These are phyloP conservation scores for Stentor coeruleus DNA, from an alignment of 73 alveolate genomes.

Conservation along the genomic window DNA sequence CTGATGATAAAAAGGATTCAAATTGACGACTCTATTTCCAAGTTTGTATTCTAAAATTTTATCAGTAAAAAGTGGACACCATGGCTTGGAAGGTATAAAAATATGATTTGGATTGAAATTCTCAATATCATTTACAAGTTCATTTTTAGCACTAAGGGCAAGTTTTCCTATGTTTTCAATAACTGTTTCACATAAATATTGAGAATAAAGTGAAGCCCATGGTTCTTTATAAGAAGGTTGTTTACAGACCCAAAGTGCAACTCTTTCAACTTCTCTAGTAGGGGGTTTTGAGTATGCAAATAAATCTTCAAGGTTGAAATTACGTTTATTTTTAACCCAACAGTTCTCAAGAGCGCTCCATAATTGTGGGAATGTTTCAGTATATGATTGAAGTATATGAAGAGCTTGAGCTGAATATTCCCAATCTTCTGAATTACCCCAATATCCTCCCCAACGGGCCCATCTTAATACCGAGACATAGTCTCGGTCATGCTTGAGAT, in stretches of 20 bases:
- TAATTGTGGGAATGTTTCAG: neutral
- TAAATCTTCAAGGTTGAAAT: neutral
- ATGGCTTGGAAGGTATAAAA: conserved; percentile 13
- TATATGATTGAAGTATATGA: neutral
- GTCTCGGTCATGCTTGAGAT: neutral
- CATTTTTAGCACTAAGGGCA: neutral
- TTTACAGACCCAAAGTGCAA: conserved; percentile 15
- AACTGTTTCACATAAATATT: neutral
- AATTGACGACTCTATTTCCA: conserved; percentile 52
- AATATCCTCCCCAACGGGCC: conserved; percentile 28
- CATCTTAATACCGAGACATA: conserved; percentile 10
- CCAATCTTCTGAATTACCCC: conserved; percentile 13
- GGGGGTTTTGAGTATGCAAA: conserved; percentile 1
- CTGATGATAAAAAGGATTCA: conserved; percentile 36
- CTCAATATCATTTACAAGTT: neutral
- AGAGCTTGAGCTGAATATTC: conserved; percentile 14
- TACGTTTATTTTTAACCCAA: conserved; percentile 1
- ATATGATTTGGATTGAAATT: neutral
- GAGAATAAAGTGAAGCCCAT: conserved; percentile 15
- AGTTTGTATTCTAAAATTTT: conserved; percentile 24
- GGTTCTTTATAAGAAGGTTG: conserved; percentile 3
- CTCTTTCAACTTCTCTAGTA: conserved; percentile 11
- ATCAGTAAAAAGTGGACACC: conserved; percentile 31
- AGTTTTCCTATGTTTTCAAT: neutral
- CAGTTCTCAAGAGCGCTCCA: conserved; percentile 20